phyloP scores from a whole-genome alignment of 164 flowering plant genomes.

The Hamamelis virginiana region DNA sequence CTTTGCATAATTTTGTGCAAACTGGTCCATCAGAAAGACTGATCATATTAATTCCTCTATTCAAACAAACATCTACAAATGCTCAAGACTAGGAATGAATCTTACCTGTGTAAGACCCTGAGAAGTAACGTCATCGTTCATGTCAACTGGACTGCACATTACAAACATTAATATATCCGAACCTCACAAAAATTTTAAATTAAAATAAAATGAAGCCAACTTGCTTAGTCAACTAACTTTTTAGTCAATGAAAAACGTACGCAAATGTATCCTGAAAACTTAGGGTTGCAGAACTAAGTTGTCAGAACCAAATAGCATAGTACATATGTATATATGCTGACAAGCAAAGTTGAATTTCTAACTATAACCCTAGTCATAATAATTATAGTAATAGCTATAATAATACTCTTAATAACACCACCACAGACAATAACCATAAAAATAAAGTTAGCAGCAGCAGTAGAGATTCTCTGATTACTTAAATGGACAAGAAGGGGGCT shows the following conservation, averaged over 20 bases:
- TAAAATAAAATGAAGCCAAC: background rate
- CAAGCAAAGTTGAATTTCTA: no score
- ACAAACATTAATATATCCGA: conserved; percentile 2
- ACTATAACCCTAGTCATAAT: no score
- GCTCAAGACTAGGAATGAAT: background rate
- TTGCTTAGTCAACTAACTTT: background rate
- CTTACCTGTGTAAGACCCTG: conserved; percentile 90
- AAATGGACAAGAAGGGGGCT: no score
- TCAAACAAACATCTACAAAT: background rate
- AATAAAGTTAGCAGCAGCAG: no score
- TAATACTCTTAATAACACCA: no score
- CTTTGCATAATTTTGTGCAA: conserved; percentile 72
- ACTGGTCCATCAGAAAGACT: conserved; percentile 44
- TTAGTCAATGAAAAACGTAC: background rate
- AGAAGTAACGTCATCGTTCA: conserved; percentile 77
- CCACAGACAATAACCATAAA: no score
- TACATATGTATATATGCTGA: background rate
- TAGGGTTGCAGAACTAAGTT: background rate
- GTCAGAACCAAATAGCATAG: background rate
- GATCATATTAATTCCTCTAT: conserved; percentile 7
- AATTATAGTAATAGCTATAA: no score
- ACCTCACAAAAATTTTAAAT: background rate
- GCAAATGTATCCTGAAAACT: background rate
- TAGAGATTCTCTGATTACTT: no score
- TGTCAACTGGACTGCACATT: conserved; percentile 83